Evolutionary conservation across 140 eudicot genomes (phyloP), one percentile per base, ranked within the genome.

Genomic region (Erigeron philadelphicus): DNA sequence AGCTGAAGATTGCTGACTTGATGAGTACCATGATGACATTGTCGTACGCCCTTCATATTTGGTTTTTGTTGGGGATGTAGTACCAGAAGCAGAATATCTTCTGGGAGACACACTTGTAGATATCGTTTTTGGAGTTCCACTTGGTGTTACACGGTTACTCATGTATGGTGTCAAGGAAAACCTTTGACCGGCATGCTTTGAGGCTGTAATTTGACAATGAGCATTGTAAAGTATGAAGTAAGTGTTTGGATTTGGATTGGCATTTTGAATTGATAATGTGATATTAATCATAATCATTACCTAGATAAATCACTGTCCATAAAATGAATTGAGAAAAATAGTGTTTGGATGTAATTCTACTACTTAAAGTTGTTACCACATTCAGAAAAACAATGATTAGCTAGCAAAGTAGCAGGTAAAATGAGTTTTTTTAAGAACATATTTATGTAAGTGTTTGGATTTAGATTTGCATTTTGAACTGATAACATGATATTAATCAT

Each of bases 1-100:
- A 68, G 95, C 98, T 19, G 98, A 93, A 62, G 98, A 89, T 81
- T 89, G 96, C 76, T 89, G 98, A 79, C 98, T 93, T 62, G 98
- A 89, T 19, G 95, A 79, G 64, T 86, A 89, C 94, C 94, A 93
- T 62, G 98, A 85, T 43, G 98, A 86, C 72, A 85, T 71, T 45
- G 95, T 76, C 18, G 55, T 76, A 45, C 94, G 88, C 43, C 95
- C 84, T 67, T 86, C 96, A 47, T 84, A 83, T 64, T 78, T 83
- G 9, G 55, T 31, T 59, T 42, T 83, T 46, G 82, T 75, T 25
- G 98, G 98, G 61, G 98, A 86, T 48, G 86, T 83, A 12, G 82
- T 65, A 47, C 98, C 95, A 66, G 98, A 89, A 81, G 87, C 84
- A 73, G 96, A 84, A 79, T 86, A 86, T 62, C 85, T 79, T 86